Conservation (phyloP, 495 filamentous ascomycete genomes). For the Podospora comata region DNA sequence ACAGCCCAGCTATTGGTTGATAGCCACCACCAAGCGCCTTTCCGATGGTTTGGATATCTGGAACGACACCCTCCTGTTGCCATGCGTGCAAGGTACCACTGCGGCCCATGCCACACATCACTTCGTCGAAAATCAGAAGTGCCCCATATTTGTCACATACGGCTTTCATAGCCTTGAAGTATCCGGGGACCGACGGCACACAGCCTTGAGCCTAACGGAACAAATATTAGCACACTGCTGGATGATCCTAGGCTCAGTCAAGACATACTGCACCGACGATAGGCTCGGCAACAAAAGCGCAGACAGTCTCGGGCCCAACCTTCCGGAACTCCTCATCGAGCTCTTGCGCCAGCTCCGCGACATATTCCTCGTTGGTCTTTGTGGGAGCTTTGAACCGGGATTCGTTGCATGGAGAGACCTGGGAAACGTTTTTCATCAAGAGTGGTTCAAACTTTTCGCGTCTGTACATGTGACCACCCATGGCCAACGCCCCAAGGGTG, state of each 20-base stretch:
- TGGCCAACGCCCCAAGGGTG: constrained; percentile 63
- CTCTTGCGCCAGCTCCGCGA: constrained; percentile 58
- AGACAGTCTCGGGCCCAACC: constrained; percentile 67
- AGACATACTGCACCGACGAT: constrained; percentile 50
- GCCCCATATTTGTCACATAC: constrained; percentile 72
- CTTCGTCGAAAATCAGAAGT: constrained; percentile 71
- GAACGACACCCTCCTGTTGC: constrained; percentile 56
- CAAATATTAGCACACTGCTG: background rate
- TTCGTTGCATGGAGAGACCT: constrained; percentile 64
- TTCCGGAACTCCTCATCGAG: constrained; percentile 71
- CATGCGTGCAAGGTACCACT: constrained; percentile 66
- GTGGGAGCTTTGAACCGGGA: constrained; percentile 35
- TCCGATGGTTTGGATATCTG: constrained; percentile 62
- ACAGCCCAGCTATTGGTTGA: constrained; percentile 58
- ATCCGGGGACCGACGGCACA: constrained; percentile 63
- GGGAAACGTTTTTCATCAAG: constrained; percentile 56
- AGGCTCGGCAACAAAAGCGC: constrained; percentile 74
- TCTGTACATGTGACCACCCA: constrained; percentile 61
- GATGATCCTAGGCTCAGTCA: background rate
- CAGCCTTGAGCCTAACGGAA: constrained; percentile 55
- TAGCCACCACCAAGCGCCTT: constrained; percentile 69
- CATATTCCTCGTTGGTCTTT: constrained; percentile 41
- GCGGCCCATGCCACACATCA: constrained; percentile 77
- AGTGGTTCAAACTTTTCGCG: constrained; percentile 65
- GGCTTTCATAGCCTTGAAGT: constrained; percentile 63